Base-by-base conservation (phyloP, 495 filamentous ascomycete species). In the Pseudevernia furfuracea region DNA sequence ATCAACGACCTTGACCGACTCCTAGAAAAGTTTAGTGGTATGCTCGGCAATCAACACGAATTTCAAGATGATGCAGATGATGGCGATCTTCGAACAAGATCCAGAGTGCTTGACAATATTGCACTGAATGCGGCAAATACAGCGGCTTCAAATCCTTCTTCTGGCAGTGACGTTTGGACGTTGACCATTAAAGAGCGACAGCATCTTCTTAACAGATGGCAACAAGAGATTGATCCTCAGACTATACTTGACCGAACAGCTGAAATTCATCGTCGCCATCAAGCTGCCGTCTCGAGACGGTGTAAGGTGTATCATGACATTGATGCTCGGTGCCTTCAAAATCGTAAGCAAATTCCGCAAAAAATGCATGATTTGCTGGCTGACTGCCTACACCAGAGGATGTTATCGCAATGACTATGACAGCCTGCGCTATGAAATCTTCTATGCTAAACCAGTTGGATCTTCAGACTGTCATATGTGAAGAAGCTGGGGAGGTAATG, bases 401-500 rank as follows among this genome's bases (percentile, higher is more conserved):
- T 19, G 65, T 78, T 1, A 62, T 77, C 10, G 76, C 73, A 4
- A 66, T 75, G 58, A 77, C 75, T 4, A 77, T 75, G 5, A 74
- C 74, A 34, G 65, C 67, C 19, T 71, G 73, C 58, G 74, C 74
- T 41, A 69, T 66, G 21, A 59, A 74, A 25, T 69, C 70, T 52
- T 30, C 65, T 12, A 68, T 66, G n/a, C 56, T 77, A 4, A 68
- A 67, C 41, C 43, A 69, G 61, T 30, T 68, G 55, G 48, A 59
- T 59, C 48, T 71, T 23, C 64, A 74, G 19, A 76, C 80, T 19
- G 72, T 84, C 34, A 75, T 85, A 11, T 81, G 84, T 48, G 82
- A 85, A 70, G 83, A 85, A 65, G 83, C 83, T 4, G 82, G 80
- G 9, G 80, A 85, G 67, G 80, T 83, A 9, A 74, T 78, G 32